Evolutionary conservation across 2,329 filamentous ascomycete species (phyloP).

Genomic region (Xylariales sp.): DNA sequence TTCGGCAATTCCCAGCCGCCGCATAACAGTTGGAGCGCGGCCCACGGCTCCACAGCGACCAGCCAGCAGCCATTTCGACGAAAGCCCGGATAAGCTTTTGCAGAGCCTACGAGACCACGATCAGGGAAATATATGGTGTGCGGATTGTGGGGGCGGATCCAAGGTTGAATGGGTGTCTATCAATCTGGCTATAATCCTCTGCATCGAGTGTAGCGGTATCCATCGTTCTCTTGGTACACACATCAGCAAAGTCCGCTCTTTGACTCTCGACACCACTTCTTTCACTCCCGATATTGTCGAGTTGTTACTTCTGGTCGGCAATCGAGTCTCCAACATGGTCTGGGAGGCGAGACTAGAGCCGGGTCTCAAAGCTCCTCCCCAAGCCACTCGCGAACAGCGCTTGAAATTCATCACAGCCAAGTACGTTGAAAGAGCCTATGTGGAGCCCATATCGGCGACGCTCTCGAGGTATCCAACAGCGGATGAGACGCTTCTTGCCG

Average conservation of each 20-base stretch:
- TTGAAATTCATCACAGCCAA: slow-evolving; percentile 94
- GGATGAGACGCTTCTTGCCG: slow-evolving; percentile 85
- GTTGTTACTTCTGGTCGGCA: slow-evolving; percentile 83
- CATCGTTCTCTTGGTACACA: slow-evolving; percentile 94
- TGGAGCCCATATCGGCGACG: slow-evolving; percentile 71
- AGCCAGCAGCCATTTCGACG: slow-evolving; percentile 68
- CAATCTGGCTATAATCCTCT: slow-evolving; percentile 92
- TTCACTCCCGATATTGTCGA: slow-evolving; percentile 98
- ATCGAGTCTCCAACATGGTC: slow-evolving; percentile 91
- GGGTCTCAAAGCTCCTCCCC: slow-evolving; percentile 65
- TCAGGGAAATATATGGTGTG: slow-evolving; percentile 88
- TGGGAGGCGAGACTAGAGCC: slow-evolving; percentile 86
- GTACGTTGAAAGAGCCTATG: slow-evolving; percentile 79
- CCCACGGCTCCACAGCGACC: slow-evolving; percentile 63
- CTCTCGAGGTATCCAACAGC: slow-evolving; percentile 71
- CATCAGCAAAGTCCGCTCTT: slow-evolving; percentile 92
- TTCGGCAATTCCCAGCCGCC: slow-evolving; percentile 62
- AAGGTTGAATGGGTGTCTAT: slow-evolving; percentile 99
- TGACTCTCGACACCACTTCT: slow-evolving; percentile 91
- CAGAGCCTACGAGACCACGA: slow-evolving; percentile 86
- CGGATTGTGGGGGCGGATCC: slow-evolving; percentile 83
- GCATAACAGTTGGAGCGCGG: slow-evolving; percentile 87
- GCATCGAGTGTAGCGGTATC: slow-evolving; percentile 97
- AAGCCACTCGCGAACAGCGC: slow-evolving; percentile 82
- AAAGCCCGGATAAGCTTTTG: slow-evolving; percentile 79